Conservation (phyloP, 1,284 basidiomycete genomes). For the Cryptococcus jaspeensis region DNA sequence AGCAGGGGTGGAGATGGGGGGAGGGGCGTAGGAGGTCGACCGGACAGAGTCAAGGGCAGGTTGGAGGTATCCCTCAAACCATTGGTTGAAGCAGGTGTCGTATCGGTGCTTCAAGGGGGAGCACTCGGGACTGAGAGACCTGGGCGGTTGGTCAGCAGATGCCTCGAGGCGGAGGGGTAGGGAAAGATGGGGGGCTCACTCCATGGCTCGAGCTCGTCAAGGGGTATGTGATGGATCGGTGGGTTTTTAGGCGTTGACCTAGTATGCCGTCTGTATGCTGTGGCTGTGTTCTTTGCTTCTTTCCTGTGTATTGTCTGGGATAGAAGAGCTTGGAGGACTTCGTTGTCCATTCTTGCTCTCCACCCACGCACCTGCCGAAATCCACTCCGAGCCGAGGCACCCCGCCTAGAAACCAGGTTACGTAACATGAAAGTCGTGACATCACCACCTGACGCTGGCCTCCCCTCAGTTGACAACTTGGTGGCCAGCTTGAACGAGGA, state of each 20-base stretch:
- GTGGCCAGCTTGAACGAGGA: too few species aligned
- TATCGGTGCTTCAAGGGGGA: slow-evolving; percentile 86
- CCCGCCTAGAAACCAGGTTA: background rate
- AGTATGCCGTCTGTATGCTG: too few species aligned
- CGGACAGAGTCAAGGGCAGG: slow-evolving; percentile 53
- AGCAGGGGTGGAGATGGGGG: background rate
- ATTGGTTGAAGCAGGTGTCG: slow-evolving; percentile 91
- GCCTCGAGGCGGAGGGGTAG: background rate
- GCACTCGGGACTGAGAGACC: slow-evolving; percentile 67
- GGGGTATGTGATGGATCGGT: too few species aligned
- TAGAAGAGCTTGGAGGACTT: too few species aligned
- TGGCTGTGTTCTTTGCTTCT: too few species aligned
- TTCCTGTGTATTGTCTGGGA: too few species aligned
- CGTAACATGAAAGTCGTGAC: background rate
- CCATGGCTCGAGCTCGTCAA: background rate
- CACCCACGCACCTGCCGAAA: too few species aligned
- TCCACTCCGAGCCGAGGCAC: background rate
- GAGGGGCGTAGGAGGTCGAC: background rate
- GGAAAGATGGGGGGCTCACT: background rate
- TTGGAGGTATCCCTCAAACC: slow-evolving; percentile 93
- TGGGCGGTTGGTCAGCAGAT: slow-evolving; percentile 9
- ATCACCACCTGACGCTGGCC: background rate
- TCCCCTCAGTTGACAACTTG: background rate
- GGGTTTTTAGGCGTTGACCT: background rate
- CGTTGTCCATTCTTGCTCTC: too few species aligned